Evolutionary conservation across 2,329 filamentous ascomycete genomes (phyloP).

Genomic region (Apiospora kogelbergensis): DNA sequence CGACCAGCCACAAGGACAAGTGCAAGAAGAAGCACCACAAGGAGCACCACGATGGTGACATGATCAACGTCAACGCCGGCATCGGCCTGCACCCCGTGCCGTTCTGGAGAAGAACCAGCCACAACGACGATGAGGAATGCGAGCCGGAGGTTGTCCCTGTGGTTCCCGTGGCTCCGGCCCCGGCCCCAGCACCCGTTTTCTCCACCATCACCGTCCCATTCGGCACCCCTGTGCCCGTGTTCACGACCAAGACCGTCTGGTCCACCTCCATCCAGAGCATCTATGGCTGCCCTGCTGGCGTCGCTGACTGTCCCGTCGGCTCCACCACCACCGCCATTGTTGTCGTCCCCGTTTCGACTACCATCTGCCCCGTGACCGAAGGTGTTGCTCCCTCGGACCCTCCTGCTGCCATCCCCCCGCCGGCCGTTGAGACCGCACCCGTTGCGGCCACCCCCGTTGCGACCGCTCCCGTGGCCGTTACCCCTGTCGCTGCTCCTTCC

Average conservation of each 20-base stretch:
- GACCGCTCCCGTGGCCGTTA: background rate
- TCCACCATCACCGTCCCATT: background rate
- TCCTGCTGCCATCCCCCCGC: background rate
- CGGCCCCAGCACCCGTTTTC: background rate
- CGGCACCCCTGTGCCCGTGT: background rate
- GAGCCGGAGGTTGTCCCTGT: background rate
- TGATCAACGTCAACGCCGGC: background rate
- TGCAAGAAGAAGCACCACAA: slow-evolving; percentile 7
- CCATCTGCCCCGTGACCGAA: slow-evolving; percentile 9
- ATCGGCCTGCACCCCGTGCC: background rate
- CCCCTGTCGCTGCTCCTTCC: background rate
- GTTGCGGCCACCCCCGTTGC: background rate
- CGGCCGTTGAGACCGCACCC: too few relatives aligned
- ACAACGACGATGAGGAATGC: background rate
- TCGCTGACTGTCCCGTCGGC: background rate
- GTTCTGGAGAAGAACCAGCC: background rate
- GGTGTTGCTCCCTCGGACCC: background rate
- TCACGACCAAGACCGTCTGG: background rate
- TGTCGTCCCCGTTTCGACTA: slow-evolving; percentile 9
- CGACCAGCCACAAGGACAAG: background rate
- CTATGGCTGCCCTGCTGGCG: background rate
- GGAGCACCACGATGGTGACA: background rate
- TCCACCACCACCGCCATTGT: background rate
- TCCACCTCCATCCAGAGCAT: slow-evolving; percentile 2
- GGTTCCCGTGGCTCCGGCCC: background rate